Evolutionary conservation across 2,329 filamentous ascomycete genomes (phyloP), one percentile per base, ranked within the genome.

Genomic region (Penicillium glabrum): DNA sequence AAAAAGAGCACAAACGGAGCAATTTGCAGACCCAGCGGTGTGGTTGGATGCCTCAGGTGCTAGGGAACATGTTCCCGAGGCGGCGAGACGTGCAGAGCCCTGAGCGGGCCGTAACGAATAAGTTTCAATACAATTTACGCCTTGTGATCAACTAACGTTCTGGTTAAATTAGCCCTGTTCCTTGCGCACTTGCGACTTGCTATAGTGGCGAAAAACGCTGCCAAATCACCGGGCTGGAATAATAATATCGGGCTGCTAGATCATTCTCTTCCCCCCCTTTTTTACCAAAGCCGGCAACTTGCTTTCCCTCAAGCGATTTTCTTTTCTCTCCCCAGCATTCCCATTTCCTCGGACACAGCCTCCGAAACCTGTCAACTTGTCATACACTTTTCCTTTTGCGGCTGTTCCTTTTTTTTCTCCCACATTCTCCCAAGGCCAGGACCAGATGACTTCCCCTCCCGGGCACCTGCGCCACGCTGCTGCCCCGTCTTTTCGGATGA

Each of bases 171-270:
- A 63, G 61, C 50, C 57, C 52, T 59, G 48, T 61, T 65, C 53
- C 51, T 54, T 57, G 53, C 57, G 48, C 62, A 54, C 54, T 53
- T 54, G 26, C 54, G 45, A 24, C 56, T 54, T 23, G 58, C 47
- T 59, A 61, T 61, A 63, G 62, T 64, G 64, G 62, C 64, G 37
- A 56, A 59, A 53, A 55, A 57, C 43, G n/a, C 54, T 50, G 53
- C 53, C 59, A 63, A 66, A 65, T 59, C 56, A 61, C 45, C 51
- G 52, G 51, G 41, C 49, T 56, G 45, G 49, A 50, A 54, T 51
- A 53, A 54, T 57, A 62, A 57, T 52, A 61, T 60, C 44, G 45
- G 47, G 59, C 44, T 51, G 44, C 46, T 53, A 55, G 44, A 43
- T 24, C 53, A 44, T 53, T 46, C 43, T 21, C 49, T 27, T 29